Evolutionary conservation across 345 rosid genomes (phyloP).

Genomic region (Heritiera fomes): DNA sequence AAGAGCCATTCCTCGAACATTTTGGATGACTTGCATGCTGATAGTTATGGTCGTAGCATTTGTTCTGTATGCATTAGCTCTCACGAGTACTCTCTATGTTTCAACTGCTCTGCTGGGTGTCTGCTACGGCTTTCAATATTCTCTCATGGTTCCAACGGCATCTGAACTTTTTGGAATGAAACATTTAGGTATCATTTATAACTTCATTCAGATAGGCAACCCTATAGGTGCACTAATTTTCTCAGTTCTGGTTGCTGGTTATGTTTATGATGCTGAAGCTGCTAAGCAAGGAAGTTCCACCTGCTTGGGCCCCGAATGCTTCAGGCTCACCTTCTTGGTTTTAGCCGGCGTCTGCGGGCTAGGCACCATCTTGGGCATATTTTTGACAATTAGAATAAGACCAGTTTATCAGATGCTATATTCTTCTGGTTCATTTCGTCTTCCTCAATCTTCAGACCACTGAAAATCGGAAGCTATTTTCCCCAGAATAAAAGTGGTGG

Average conservation of each 20-base stretch:
- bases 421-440: conserved; percentile 71
- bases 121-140: conserved; percentile 71
- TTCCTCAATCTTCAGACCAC: conserved; percentile 42
- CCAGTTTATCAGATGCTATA: conserved; percentile 95
- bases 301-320: conserved; percentile 86
- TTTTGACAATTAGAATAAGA: conserved; percentile 68
- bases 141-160: conserved; percentile 69
- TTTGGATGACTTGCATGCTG: conserved; percentile 71
- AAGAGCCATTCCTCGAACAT: conserved; percentile 67
- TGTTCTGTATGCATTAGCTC: conserved; percentile 58
- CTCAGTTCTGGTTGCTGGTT: conserved; percentile 81
- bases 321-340: conserved; percentile 67
- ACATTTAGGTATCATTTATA: conserved; percentile 83
- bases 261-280: conserved; percentile 82
- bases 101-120: conserved; percentile 73
- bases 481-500: background rate
- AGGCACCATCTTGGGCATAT: conserved; percentile 59
- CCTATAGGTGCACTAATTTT: conserved; percentile 88
- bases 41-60: conserved; percentile 57
- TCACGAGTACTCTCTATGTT: conserved; percentile 53
- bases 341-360: conserved; percentile 77
- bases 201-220: conserved; percentile 77
- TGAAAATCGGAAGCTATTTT: conserved; percentile 14
- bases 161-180: conserved; percentile 94
- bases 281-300: conserved; percentile 71